Evolutionary conservation across 116 monocot species (phyloP).

Genomic region (Dioscorea cayenensis): DNA sequence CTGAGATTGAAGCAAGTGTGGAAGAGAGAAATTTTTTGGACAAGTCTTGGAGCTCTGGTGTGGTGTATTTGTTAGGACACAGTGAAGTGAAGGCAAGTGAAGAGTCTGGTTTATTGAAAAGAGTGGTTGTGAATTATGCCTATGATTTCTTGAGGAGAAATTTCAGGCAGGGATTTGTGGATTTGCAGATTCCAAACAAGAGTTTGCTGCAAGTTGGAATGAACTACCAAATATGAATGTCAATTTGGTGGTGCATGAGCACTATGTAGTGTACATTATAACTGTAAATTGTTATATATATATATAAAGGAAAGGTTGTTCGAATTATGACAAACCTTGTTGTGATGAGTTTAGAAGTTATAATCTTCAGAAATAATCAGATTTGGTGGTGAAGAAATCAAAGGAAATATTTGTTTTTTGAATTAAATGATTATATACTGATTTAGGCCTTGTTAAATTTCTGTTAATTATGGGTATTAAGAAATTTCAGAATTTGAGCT

Average conservation of each 20-base stretch:
- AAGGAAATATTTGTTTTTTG: too few species aligned
- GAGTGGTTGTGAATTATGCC: constrained; percentile 33
- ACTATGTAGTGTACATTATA: too few species aligned
- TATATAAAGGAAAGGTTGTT: too few species aligned
- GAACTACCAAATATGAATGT: constrained; percentile 39
- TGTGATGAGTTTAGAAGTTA: too few species aligned
- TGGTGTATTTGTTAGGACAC: constrained; percentile 52
- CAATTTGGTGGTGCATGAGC: not conserved
- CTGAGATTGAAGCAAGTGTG: constrained; percentile 10
- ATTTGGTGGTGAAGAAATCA: too few species aligned
- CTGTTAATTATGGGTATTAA: too few species aligned
- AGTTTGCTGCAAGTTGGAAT: constrained; percentile 57
- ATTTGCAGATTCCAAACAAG: constrained; percentile 49
- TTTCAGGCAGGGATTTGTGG: constrained; percentile 46
- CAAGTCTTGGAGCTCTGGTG: constrained; percentile 24
- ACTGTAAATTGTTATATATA: too few species aligned
- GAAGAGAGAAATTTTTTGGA: constrained; percentile 42
- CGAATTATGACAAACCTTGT: too few species aligned
- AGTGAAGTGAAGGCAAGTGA: constrained; percentile 40
- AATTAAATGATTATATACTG: too few species aligned
- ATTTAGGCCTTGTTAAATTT: too few species aligned
- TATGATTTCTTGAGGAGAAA: constrained; percentile 63
- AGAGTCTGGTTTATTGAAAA: constrained; percentile 36
- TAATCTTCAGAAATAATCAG: too few species aligned
- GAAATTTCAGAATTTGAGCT: too few species aligned